Evolutionary conservation across 306 rosid genomes (phyloP).

Genomic region (Citrullus colocynthis): DNA sequence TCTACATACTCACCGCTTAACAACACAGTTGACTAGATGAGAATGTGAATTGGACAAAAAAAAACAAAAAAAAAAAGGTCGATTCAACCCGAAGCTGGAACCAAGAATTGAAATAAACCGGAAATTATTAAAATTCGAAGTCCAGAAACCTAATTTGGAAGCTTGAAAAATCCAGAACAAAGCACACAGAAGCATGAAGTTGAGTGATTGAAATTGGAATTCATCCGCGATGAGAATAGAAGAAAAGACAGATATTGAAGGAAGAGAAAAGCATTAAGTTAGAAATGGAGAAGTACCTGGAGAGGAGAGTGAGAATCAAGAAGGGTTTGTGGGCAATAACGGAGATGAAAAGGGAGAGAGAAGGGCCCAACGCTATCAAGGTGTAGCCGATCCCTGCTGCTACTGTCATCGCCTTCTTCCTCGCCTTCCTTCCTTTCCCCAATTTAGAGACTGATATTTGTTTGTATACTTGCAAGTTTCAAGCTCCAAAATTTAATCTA

Average conservation of each 20-base stretch:
- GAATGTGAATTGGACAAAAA: not conserved
- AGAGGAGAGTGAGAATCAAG: slow-evolving; percentile 78
- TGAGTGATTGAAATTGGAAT: not conserved
- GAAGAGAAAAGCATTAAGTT: not conserved
- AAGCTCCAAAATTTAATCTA: too few species aligned
- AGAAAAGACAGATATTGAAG: not conserved
- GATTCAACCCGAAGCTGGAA: not conserved
- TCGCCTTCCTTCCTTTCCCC: not conserved
- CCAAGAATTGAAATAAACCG: not conserved
- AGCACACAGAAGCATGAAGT: not conserved
- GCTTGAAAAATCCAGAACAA: not conserved
- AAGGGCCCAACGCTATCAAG: slow-evolving; percentile 74
- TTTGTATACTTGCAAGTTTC: too few species aligned
- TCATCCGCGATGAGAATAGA: not conserved
- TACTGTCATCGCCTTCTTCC: slow-evolving; percentile 5
- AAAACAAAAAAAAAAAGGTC: not conserved
- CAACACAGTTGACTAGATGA: not conserved
- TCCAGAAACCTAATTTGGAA: not conserved
- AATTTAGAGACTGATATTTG: not conserved
- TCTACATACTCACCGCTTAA: not conserved
- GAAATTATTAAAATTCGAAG: not conserved
- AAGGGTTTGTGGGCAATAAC: slow-evolving; percentile 80
- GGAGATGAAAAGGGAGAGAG: slow-evolving; percentile 71
- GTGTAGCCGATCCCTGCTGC: slow-evolving; percentile 86
- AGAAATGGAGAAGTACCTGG: slow-evolving; percentile 38